phyloP scores from a whole-genome alignment of 148 eudicot genomes.

The Nepenthes mirabilis region DNA sequence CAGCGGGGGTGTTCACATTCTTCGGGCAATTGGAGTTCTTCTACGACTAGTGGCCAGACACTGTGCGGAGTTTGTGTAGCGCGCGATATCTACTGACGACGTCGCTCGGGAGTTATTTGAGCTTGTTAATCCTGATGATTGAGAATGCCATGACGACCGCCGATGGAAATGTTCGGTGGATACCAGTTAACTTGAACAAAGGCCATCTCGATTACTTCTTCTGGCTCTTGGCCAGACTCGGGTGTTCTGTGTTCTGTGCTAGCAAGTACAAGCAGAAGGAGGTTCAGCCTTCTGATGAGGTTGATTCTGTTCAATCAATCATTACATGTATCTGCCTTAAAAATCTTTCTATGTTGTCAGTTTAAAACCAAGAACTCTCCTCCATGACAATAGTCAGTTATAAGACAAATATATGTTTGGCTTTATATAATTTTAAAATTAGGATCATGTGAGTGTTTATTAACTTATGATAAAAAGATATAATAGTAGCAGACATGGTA shows the following conservation, averaged over 20 bases:
- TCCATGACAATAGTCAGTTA: too few relatives aligned
- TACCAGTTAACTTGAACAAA: conserved; percentile 67
- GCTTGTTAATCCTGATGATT: conserved; percentile 57
- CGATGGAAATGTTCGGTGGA: conserved; percentile 38
- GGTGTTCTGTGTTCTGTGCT: conserved; percentile 48
- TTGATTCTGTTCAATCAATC: too few relatives aligned
- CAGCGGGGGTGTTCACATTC: conserved; percentile 92
- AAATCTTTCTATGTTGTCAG: too few relatives aligned
- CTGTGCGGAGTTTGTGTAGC: conserved; percentile 86
- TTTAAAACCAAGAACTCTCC: too few relatives aligned
- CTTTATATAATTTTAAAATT: too few relatives aligned
- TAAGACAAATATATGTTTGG: too few relatives aligned
- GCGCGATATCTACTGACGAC: conserved; percentile 94
- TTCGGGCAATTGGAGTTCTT: conserved; percentile 89
- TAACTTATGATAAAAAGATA: too few relatives aligned
- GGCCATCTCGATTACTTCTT: conserved; percentile 83
- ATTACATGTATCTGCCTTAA: too few relatives aligned
- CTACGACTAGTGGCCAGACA: conserved; percentile 83
- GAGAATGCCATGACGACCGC: conserved; percentile 67
- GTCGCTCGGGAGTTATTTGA: conserved; percentile 83
- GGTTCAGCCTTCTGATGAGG: background rate
- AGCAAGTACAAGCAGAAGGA: conserved; percentile 42
- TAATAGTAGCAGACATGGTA: too few relatives aligned
- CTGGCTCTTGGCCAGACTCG: conserved; percentile 64
- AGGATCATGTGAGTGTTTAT: too few relatives aligned